Percentiles rank a stretch among this genome's conserved stretches.
phyloP scores from a whole-genome alignment of 257 asterid species.

The Solanum ahanhuiri region DNA sequence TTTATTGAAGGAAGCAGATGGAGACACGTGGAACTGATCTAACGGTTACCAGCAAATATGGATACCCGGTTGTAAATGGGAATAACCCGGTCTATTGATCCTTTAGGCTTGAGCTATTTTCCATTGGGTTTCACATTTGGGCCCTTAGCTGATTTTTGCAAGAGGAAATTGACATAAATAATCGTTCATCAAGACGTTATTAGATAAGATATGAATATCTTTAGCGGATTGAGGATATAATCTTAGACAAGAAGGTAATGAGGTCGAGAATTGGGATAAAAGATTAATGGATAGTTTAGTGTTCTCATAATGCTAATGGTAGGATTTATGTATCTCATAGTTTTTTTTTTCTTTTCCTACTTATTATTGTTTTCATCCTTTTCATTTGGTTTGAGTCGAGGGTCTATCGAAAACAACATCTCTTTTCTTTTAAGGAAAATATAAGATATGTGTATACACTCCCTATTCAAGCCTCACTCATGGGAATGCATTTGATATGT shows the following conservation, averaged over 20 bases:
- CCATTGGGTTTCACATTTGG: neutral
- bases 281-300: neutral
- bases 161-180: neutral
- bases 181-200: neutral
- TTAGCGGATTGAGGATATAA: neutral
- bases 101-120: neutral
- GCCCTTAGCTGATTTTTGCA: neutral
- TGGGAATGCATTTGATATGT: neutral
- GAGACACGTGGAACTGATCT: neutral
- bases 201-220: accelerated
- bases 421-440: neutral
- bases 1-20: neutral
- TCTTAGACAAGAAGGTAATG: neutral
- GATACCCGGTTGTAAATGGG: neutral
- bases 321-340: accelerated
- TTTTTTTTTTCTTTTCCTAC: neutral
- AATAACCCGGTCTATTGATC: neutral
- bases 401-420: accelerated
- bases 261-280: accelerated
- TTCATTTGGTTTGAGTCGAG: neutral
- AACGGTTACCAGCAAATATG: neutral
- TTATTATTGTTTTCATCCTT: neutral
- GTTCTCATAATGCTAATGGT: accelerated
- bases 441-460: neutral
- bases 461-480: neutral